Conservation (phyloP, 495 filamentous ascomycete genomes). For the Xylaria curta region DNA sequence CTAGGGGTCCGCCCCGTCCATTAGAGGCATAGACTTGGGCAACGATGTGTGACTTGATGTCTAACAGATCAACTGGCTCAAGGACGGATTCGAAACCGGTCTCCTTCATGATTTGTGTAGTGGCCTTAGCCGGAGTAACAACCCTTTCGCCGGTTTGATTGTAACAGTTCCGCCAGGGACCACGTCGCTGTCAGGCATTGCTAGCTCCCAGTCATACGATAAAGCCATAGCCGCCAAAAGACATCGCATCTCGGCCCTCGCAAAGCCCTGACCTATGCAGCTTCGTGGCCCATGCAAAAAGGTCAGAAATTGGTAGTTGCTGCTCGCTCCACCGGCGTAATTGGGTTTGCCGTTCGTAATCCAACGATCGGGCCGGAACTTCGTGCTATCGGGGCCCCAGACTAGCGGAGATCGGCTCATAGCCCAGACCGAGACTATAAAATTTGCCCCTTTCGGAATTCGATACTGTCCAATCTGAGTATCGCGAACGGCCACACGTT, state of each 20-base stretch:
- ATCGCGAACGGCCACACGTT: slow-evolving; percentile 61
- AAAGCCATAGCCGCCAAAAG: slow-evolving; percentile 23
- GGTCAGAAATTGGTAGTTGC: slow-evolving; percentile 65
- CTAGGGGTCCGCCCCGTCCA: no score
- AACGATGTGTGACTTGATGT: no score
- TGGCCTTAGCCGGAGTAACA: slow-evolving; percentile 9
- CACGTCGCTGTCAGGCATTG: slow-evolving; percentile 29
- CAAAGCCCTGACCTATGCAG: slow-evolving; percentile 85
- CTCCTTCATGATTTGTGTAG: not conserved
- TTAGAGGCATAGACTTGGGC: no score
- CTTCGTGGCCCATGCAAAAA: slow-evolving; percentile 81
- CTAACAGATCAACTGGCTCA: no score
- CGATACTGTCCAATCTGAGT: slow-evolving; percentile 61
- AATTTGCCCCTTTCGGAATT: slow-evolving; percentile 54
- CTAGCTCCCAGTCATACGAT: slow-evolving; percentile 25
- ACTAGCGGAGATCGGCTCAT: slow-evolving; percentile 75
- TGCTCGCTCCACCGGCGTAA: slow-evolving; percentile 48
- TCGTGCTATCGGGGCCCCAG: slow-evolving; percentile 28
- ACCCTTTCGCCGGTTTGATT: slow-evolving; percentile 21
- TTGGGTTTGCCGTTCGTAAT: slow-evolving; percentile 64
- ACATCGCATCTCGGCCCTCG: slow-evolving; percentile 41
- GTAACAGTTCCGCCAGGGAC: slow-evolving; percentile 26
- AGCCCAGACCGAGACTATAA: slow-evolving; percentile 54
- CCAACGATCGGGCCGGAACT: slow-evolving; percentile 36
- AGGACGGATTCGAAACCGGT: no score